Conservation (phyloP, 805 yeast species). For the Yarrowia phangngaensis region DNA sequence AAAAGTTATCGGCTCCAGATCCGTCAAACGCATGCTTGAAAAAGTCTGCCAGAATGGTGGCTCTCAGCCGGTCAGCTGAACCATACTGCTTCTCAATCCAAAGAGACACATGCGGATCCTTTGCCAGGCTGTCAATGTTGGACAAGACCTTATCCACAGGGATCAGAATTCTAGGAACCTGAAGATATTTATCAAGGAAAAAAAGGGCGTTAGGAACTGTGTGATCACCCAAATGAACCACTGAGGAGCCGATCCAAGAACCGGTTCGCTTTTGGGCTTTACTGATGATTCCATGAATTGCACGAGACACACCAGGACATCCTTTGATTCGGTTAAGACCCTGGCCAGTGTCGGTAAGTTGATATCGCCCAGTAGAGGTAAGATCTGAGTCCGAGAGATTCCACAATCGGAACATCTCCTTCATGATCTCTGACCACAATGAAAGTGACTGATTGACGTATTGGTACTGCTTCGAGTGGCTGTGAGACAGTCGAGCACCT, state of each 20-base stretch:
- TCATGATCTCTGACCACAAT: slow-evolving; percentile 72
- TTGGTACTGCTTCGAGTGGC: slow-evolving; percentile 66
- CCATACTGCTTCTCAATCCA: slow-evolving; percentile 61
- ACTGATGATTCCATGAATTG: slow-evolving; percentile 65
- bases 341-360: slow-evolving; percentile 70
- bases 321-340: slow-evolving; percentile 73
- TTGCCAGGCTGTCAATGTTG: slow-evolving; percentile 51
- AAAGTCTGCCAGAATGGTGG: slow-evolving; percentile 48
- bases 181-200: slow-evolving; percentile 74
- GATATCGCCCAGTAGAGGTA: slow-evolving; percentile 50
- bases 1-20: slow-evolving; percentile 78
- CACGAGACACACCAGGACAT: slow-evolving; percentile 63
- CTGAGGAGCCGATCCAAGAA: slow-evolving; percentile 76
- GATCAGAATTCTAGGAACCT: slow-evolving; percentile 70
- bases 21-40: slow-evolving; percentile 66
- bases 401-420: slow-evolving; percentile 77
- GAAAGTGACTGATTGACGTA: slow-evolving; percentile 72
- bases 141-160: slow-evolving; percentile 62
- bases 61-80: slow-evolving; percentile 50
- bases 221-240: slow-evolving; percentile 75
- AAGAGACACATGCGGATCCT: slow-evolving; percentile 47
- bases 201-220: slow-evolving; percentile 81
- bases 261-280: slow-evolving; percentile 61
- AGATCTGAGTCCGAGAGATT: slow-evolving; percentile 70
- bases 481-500: slow-evolving; percentile 71